A percentile compares a stretch with the other conserved stretches of the same genome.
phyloP scores from a whole-genome alignment of 495 filamentous ascomycete genomes.

The Aspergillus sclerotioniger region DNA sequence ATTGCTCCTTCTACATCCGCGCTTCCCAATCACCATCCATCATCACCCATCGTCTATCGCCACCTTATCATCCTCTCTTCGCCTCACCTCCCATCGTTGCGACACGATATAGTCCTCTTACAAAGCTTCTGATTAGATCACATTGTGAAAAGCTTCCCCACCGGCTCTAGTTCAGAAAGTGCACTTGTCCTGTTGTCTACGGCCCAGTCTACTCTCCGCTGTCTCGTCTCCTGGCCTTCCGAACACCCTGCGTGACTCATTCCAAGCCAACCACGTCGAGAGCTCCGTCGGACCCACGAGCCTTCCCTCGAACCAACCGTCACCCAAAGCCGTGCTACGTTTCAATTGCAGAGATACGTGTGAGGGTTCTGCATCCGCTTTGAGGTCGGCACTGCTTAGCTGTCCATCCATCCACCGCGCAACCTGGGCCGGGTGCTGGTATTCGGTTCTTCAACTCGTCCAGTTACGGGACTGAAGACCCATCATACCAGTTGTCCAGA shows the following conservation, averaged over 20 bases:
- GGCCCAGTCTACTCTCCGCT: slow-evolving; percentile 1
- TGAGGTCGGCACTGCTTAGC: slow-evolving; percentile 18
- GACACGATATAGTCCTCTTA: slow-evolving; percentile 10
- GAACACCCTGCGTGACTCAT: slow-evolving; percentile 28
- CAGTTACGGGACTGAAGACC: slow-evolving; percentile 39
- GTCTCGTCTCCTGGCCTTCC: slow-evolving; percentile 22
- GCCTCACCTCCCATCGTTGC: slow-evolving; percentile 9
- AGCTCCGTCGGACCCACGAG: slow-evolving; percentile 24
- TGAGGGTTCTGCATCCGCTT: slow-evolving; percentile 14
- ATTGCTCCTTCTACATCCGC: slow-evolving; percentile 22
- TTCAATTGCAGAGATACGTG: slow-evolving; percentile 18
- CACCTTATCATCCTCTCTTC: slow-evolving; percentile 19
- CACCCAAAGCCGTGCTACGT: slow-evolving; percentile 18
- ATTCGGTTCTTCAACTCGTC: slow-evolving; percentile 40
- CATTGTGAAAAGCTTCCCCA: not conserved
- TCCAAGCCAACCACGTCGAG: slow-evolving; percentile 19
- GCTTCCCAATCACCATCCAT: slow-evolving; percentile 26
- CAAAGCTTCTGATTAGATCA: slow-evolving; percentile 17
- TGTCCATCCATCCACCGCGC: slow-evolving; percentile 24
- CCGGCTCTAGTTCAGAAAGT: slow-evolving; percentile 14
- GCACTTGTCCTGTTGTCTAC: slow-evolving; percentile 12
- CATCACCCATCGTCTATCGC: slow-evolving; percentile 15
- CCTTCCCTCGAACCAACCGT: slow-evolving; percentile 9
- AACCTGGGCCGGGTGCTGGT: slow-evolving; percentile 42
- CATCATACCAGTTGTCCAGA: slow-evolving; percentile 35